phyloP scores from a whole-genome alignment of 2,329 filamentous ascomycete genomes.

The Aspergillus ochraceus region DNA sequence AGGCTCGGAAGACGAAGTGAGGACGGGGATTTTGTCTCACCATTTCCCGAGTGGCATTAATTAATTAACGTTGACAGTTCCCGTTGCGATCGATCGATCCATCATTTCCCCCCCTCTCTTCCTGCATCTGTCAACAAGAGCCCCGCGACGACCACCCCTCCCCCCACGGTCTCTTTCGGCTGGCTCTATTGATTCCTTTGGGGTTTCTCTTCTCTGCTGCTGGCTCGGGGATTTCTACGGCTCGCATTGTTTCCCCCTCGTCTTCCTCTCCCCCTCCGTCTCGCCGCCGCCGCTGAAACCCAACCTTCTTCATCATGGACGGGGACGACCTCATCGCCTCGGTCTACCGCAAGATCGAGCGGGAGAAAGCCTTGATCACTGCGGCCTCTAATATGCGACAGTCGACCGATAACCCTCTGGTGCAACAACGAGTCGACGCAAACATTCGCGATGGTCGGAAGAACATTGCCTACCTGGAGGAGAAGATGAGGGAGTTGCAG shows the following conservation, averaged over 20 bases:
- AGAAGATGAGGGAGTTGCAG: slow-evolving; percentile 84
- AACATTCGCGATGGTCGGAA: slow-evolving; percentile 91
- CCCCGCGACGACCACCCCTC: slow-evolving; percentile 20
- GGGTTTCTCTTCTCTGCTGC: not conserved
- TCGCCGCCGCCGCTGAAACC: not conserved
- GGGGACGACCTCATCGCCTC: slow-evolving; percentile 68
- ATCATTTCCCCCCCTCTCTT: slow-evolving; percentile 5
- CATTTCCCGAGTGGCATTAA: slow-evolving; percentile 9
- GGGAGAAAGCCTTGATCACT: slow-evolving; percentile 92
- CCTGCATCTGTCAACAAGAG: slow-evolving; percentile 26
- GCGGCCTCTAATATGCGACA: slow-evolving; percentile 93
- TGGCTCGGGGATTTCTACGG: not conserved
- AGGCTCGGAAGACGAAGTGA: not conserved
- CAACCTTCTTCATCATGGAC: slow-evolving; percentile 50
- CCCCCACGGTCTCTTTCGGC: slow-evolving; percentile 6
- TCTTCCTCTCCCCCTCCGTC: slow-evolving; percentile 12
- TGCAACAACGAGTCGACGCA: slow-evolving; percentile 85
- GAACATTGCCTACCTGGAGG: slow-evolving; percentile 95
- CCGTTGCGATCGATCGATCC: slow-evolving; percentile 12
- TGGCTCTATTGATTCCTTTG: slow-evolving; percentile 1
- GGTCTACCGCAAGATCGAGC: slow-evolving; percentile 95
- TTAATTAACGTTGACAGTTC: slow-evolving; percentile 1
- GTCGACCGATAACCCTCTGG: slow-evolving; percentile 89
- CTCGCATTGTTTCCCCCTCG: slow-evolving; percentile 15
- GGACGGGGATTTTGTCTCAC: slow-evolving; percentile 12